phyloP scores from a whole-genome alignment of 1,139 yeast genomes.

The Ogataea hybrid region DNA sequence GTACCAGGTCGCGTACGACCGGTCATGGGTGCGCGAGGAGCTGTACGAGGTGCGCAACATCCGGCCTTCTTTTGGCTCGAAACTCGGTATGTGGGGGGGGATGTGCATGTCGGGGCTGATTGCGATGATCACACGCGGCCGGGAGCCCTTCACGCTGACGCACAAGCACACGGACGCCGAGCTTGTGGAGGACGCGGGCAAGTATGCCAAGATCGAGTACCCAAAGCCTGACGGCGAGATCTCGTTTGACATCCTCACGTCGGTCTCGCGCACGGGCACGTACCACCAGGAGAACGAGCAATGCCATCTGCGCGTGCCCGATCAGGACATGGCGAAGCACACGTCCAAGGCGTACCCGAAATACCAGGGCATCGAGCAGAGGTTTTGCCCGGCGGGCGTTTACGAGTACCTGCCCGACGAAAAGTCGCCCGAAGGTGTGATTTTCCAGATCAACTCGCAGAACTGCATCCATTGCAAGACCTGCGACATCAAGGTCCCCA shows the following conservation, averaged over 20 bases:
- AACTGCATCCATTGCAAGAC: constrained; percentile 98
- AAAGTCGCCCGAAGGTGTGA: constrained; percentile 56
- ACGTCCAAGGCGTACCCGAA: constrained; percentile 67
- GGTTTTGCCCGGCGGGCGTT: constrained; percentile 98
- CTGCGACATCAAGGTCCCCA: constrained; percentile 94
- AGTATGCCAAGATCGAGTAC: constrained; percentile 71
- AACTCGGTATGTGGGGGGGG: constrained; percentile 76
- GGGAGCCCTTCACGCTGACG: constrained; percentile 82
- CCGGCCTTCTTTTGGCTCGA: constrained; percentile 82
- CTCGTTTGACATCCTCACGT: constrained; percentile 87
- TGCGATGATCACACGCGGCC: constrained; percentile 72
- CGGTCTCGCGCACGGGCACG: constrained; percentile 94
- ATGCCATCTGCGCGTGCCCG: constrained; percentile 79
- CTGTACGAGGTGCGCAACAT: constrained; percentile 80
- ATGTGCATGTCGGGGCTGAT: constrained; percentile 82
- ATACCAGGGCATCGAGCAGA: constrained; percentile 81
- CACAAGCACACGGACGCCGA: constrained; percentile 72
- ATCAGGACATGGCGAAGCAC: constrained; percentile 68
- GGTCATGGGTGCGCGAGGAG: constrained; percentile 87
- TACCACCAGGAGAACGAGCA: constrained; percentile 93
- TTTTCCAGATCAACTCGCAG: constrained; percentile 90
- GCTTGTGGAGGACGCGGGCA: constrained; percentile 63
- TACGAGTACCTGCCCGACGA: constrained; percentile 86
- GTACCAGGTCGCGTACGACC: constrained; percentile 62
- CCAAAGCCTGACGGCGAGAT: constrained; percentile 93